A percentile compares a stretch with the other conserved stretches of the same genome.
Conservation (phyloP, 805 yeast species). For the Tetrapisispora namnaoensis region DNA sequence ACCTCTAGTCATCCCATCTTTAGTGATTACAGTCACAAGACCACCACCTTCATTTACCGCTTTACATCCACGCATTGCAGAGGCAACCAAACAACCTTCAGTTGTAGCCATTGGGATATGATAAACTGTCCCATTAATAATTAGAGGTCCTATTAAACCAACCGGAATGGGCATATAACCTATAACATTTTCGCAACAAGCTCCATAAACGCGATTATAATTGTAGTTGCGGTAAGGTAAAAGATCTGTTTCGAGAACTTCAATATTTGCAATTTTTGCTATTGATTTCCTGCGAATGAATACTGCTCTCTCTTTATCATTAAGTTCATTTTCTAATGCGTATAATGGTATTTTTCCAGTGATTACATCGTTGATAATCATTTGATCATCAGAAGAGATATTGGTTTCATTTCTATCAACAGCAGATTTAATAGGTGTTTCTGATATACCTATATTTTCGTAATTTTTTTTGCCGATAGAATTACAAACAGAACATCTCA, state of each 20-base stretch:
- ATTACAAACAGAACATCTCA: too few relatives aligned
- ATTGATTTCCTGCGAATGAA: conserved; percentile 83
- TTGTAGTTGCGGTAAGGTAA: conserved; percentile 80
- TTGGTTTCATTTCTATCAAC: background rate
- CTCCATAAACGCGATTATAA: conserved; percentile 93
- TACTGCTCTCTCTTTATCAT: conserved; percentile 86
- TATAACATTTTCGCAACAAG: conserved; percentile 97
- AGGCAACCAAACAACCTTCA: conserved; percentile 97
- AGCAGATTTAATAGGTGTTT: background rate
- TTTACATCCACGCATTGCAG: conserved; percentile 98
- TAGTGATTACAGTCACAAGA: conserved; percentile 79
- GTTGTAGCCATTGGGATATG: conserved; percentile 99
- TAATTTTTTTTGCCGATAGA: too few relatives aligned
- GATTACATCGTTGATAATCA: conserved; percentile 59
- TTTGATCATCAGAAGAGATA: conserved; percentile 50
- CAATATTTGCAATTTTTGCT: conserved; percentile 73
- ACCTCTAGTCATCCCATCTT: conserved; percentile 99
- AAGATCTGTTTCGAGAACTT: conserved; percentile 57
- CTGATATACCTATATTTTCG: background rate
- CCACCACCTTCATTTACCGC: conserved; percentile 98
- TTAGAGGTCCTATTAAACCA: conserved; percentile 94
- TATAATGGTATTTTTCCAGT: conserved; percentile 80
- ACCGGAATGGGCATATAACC: conserved; percentile 95
- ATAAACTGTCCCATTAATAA: conserved; percentile 76
- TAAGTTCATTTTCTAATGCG: conserved; percentile 86